Conservation (phyloP, 2,329 filamentous ascomycete genomes). For the Nectriaceae sp. region DNA sequence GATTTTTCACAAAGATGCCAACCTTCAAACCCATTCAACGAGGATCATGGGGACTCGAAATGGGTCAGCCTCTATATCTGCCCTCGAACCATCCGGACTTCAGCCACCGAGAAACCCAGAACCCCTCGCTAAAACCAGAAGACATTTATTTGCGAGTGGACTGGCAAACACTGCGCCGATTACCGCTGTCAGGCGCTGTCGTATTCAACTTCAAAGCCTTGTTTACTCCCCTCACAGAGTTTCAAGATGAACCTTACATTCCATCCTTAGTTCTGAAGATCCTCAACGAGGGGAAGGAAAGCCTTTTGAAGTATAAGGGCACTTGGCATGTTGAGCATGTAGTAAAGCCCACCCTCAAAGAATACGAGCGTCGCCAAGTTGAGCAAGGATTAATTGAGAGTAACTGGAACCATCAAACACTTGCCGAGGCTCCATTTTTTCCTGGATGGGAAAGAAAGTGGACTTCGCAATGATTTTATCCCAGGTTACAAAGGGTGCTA, state of each 20-base stretch:
- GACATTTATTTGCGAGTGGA: constrained; percentile 75
- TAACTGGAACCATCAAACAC: constrained; percentile 67
- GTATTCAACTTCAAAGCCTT: constrained; percentile 89
- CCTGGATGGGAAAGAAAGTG: constrained; percentile 61
- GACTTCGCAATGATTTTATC: too few relatives aligned
- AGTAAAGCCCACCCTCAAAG: constrained; percentile 63
- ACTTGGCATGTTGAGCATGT: constrained; percentile 79
- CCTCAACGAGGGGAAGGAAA: constrained; percentile 60
- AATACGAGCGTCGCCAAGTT: constrained; percentile 67
- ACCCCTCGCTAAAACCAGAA: constrained; percentile 54
- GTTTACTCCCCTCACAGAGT: constrained; percentile 72
- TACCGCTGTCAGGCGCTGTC: constrained; percentile 74
- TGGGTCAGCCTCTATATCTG: constrained; percentile 74
- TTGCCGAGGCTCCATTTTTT: constrained; percentile 77
- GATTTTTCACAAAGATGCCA: constrained; percentile 80
- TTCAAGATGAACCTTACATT: constrained; percentile 72
- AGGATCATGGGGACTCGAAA: constrained; percentile 81
- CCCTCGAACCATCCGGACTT: constrained; percentile 69
- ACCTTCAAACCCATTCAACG: constrained; percentile 77
- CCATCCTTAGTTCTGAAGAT: constrained; percentile 70
- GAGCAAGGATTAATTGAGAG: constrained; percentile 59
- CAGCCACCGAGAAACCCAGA: constrained; percentile 58
- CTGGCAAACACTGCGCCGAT: constrained; percentile 81
- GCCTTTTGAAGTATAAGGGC: constrained; percentile 77
- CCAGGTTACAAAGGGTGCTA: too few relatives aligned